phyloP scores from a whole-genome alignment of 2,329 filamentous ascomycete species.

The Alternaria solani region DNA sequence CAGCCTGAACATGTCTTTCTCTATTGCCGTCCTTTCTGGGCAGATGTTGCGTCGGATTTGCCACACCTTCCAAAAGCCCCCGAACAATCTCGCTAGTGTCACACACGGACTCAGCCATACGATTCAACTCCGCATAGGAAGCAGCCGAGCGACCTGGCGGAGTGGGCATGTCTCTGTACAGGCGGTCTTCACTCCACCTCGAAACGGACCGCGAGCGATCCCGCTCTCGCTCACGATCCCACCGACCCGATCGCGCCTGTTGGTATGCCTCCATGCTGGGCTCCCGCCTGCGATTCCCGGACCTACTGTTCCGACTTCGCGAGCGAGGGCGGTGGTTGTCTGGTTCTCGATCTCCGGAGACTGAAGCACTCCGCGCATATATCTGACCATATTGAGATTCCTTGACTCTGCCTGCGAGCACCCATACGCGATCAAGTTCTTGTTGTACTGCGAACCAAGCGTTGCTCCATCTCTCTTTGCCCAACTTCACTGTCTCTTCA shows the following conservation, averaged over 20 bases:
- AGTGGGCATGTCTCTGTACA: neutral
- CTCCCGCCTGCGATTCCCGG: no score
- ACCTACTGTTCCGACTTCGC: neutral
- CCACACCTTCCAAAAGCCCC: neutral
- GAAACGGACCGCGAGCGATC: neutral
- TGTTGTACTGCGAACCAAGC: neutral
- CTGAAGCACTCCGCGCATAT: no score
- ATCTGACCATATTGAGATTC: neutral
- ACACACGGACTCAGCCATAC: neutral
- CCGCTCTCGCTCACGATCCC: neutral
- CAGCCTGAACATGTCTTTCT: accelerated
- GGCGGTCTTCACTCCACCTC: neutral
- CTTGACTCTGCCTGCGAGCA: neutral
- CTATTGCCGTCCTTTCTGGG: neutral
- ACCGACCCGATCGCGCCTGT: no score
- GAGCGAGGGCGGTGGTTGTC: neutral
- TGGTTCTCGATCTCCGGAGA: neutral
- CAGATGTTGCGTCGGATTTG: neutral
- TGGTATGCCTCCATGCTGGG: no score
- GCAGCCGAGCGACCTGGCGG: neutral
- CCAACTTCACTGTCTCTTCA: neutral
- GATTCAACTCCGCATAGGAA: neutral
- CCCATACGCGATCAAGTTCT: neutral
- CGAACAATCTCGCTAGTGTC: neutral
- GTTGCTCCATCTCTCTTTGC: neutral